Evolutionary conservation across 352 stramenopile species (phyloP), one percentile per base, ranked within the genome.

Genomic region (Paralagenidium karlingii): DNA sequence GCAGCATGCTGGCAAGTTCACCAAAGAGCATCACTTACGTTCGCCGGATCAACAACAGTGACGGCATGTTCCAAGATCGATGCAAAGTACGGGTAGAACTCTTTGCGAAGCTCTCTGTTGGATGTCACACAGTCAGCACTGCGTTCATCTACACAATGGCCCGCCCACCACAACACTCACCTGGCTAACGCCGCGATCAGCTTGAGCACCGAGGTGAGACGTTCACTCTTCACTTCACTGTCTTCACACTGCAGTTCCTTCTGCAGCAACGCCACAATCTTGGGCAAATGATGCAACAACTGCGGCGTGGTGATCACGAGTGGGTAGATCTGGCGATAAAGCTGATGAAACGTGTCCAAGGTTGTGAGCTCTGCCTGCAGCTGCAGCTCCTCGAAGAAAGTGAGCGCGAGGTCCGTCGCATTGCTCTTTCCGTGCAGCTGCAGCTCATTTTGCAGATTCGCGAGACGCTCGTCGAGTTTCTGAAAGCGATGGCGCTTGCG

Each of bases 41-140:
- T 76, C 45, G 86, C 88, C 1, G 77, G 87, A 44, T 90, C 73
- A 31, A 93, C 76, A 15, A 90, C 63, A 2, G 65, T 68, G 49
- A 93, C 55, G 32, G 90, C 60, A 8, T 71, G 58, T 1, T 74
- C 74, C 22, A 93, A 43, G 13, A 69, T 37, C 3, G 40, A 24
- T 0, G 70, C 62, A 42, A 93, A 93, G 48, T 87, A 58, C 39
- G 79, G 77, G 44, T 91, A 93, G 48, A 90, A 91, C 55, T 90
- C 79, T 32, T 82, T 84, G 34, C 74, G 71, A 18, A 90, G 56
- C 49, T 93, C 79, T n/a, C n/a, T n/a, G n/a, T n/a, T n/a, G n/a
- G n/a, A n/a, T n/a, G n/a, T n/a, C 36, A 30, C 42, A 31, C 20
- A 43, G 11, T 12, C 7, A 1, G 18, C 12, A 7, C 30, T 48